Evolutionary conservation across 345 rosid species (phyloP).

Genomic region (Brassica carinata): DNA sequence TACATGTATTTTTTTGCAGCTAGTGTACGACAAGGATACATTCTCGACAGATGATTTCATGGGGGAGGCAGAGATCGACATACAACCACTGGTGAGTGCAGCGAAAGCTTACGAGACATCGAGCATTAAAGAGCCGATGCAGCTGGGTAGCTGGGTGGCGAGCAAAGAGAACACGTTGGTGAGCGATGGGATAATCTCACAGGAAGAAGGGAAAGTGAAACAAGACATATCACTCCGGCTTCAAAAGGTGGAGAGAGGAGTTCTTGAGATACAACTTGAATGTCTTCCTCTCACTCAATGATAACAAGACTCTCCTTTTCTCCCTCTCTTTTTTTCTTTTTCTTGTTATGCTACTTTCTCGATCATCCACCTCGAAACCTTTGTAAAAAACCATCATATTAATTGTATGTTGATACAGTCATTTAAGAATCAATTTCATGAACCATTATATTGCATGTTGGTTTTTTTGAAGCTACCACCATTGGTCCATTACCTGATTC

Average conservation of each 20-base stretch:
- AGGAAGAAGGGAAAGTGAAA: conserved; percentile 75
- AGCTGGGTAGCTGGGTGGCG: conserved; percentile 78
- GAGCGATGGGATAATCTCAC: conserved; percentile 69
- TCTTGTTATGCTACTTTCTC: conserved; percentile 15
- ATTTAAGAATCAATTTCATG: neutral
- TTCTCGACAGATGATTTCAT: conserved; percentile 87
- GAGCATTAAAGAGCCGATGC: conserved; percentile 55
- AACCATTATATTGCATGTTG: neutral
- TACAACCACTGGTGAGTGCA: conserved; percentile 80
- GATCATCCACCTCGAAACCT: conserved; percentile 24
- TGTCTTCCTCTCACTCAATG: conserved; percentile 91
- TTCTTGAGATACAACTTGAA: conserved; percentile 84
- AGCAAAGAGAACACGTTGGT: conserved; percentile 69
- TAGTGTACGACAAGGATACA: conserved; percentile 88
- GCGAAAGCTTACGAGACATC: conserved; percentile 77
- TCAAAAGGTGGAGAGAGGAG: conserved; percentile 89
- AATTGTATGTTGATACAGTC: neutral
- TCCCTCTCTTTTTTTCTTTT: neutral
- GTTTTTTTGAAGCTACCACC: neutral
- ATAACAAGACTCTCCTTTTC: conserved; percentile 32
- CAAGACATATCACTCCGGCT: conserved; percentile 78
- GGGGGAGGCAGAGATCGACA: conserved; percentile 99
- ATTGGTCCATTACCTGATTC: neutral
- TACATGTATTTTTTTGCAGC: conserved; percentile 44
- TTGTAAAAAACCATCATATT: conserved; percentile 18